These are phyloP conservation scores for Diplodia scrobiculata DNA, from an alignment of 2,329 filamentous ascomycete species.

Conservation along the genomic window DNA sequence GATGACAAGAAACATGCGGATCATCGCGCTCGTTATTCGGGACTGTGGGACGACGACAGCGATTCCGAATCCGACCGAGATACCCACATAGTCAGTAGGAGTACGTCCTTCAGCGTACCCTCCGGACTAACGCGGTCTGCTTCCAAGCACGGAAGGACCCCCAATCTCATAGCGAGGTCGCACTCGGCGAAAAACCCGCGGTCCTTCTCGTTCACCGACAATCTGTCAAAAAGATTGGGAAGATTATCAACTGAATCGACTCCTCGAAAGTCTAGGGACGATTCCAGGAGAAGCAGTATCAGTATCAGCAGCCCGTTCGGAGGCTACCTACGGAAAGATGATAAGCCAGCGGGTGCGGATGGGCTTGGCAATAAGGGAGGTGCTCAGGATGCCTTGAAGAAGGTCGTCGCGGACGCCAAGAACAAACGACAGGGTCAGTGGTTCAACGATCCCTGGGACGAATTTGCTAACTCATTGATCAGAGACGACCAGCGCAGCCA, in stretches of 20 bases:
- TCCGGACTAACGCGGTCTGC: neutral
- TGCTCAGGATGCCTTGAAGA: slow-evolving; percentile 47
- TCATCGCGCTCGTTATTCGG: slow-evolving; percentile 46
- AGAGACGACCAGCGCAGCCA: slow-evolving; percentile 20
- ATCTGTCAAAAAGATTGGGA: slow-evolving; percentile 20
- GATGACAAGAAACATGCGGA: slow-evolving; percentile 42
- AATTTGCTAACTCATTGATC: neutral
- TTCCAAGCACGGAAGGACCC: slow-evolving; percentile 4
- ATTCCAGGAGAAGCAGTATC: slow-evolving; percentile 40
- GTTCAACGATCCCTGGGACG: neutral
- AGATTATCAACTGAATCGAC: slow-evolving; percentile 15
- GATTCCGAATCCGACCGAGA: slow-evolving; percentile 39
- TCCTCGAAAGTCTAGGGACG: slow-evolving; percentile 11
- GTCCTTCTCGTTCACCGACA: slow-evolving; percentile 26
- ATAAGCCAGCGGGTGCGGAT: neutral
- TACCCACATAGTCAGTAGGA: slow-evolving; percentile 31
- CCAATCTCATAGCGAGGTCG: slow-evolving; percentile 6
- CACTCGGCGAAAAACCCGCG: slow-evolving; percentile 15
- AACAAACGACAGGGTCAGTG: slow-evolving; percentile 22
- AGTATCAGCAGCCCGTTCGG: slow-evolving; percentile 39
- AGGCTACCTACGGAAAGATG: slow-evolving; percentile 26
- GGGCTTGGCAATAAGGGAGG: slow-evolving; percentile 35
- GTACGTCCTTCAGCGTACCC: slow-evolving; percentile 7
- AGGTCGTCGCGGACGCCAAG: slow-evolving; percentile 39
- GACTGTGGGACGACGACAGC: slow-evolving; percentile 48